Evolutionary conservation across 2,329 filamentous ascomycete species (phyloP).

Genomic region (Fusarium sarcochroum): DNA sequence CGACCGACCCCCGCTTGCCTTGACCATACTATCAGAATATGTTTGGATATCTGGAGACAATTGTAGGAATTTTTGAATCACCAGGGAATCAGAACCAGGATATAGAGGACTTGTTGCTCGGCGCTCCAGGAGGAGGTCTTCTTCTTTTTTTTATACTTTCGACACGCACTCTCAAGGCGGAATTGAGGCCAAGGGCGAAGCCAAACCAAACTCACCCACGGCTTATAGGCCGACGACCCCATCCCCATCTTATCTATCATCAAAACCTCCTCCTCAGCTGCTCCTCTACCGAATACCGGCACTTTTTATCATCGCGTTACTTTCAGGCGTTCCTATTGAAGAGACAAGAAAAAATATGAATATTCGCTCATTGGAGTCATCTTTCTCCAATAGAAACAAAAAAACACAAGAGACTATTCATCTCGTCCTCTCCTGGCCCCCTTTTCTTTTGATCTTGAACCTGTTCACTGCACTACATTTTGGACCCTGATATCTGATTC

Average conservation of each 20-base stretch:
- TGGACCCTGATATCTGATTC: constrained; percentile 4
- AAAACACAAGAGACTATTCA: background rate
- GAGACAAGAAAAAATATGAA: constrained; percentile 23
- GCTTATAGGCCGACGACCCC: constrained; percentile 14
- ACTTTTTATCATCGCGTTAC: constrained; percentile 15
- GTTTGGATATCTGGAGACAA: constrained; percentile 32
- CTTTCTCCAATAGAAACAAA: constrained; percentile 4
- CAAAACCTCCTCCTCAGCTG: constrained; percentile 4
- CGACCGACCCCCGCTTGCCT: constrained; percentile 10
- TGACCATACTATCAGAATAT: constrained; percentile 23
- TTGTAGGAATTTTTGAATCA: constrained; percentile 37
- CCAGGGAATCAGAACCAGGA: constrained; percentile 36
- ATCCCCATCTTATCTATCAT: constrained; percentile 10
- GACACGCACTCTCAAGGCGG: constrained; percentile 5
- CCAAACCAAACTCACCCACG: constrained; percentile 1
- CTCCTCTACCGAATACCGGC: constrained; percentile 5
- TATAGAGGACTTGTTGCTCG: constrained; percentile 49
- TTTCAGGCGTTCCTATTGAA: constrained; percentile 22
- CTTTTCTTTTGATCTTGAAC: constrained; percentile 12
- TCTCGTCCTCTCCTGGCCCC: background rate
- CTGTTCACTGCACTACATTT: background rate
- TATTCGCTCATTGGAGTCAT: constrained; percentile 13
- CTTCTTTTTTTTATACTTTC: constrained; percentile 23
- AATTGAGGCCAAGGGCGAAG: constrained; percentile 7
- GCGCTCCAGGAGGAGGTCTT: constrained; percentile 37